These are phyloP conservation scores for Camellia sinensis DNA, from an alignment of 148 eudicot genomes.

Conservation along the genomic window DNA sequence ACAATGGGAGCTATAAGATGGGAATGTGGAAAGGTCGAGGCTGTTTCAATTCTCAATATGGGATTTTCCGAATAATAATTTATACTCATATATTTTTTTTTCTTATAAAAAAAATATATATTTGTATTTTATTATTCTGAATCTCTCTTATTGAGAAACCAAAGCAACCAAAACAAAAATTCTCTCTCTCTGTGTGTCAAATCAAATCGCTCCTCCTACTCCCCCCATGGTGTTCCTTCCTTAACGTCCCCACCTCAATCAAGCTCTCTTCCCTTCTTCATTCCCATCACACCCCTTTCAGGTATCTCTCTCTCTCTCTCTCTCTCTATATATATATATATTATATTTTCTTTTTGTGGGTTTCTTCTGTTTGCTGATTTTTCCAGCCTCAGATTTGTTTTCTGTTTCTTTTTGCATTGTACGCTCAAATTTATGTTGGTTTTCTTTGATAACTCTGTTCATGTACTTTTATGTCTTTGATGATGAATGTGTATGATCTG, in stretches of 20 bases:
- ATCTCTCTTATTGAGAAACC: constrained; percentile 5
- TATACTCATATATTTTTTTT: not conserved
- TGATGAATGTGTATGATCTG: not conserved
- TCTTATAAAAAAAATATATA: not conserved
- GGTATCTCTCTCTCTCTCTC: not conserved
- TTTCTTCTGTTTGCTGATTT: not conserved
- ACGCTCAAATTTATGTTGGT: not conserved
- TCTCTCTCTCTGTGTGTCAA: not conserved
- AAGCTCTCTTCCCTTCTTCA: not conserved
- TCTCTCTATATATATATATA: not conserved
- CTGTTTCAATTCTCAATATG: not conserved
- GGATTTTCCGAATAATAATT: constrained; percentile 1
- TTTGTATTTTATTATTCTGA: not conserved
- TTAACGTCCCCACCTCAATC: not conserved
- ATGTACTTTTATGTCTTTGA: not conserved
- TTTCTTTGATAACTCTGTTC: not conserved
- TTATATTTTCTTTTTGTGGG: not conserved
- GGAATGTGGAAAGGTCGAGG: not conserved
- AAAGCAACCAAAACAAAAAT: not conserved
- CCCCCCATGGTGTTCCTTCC: constrained; percentile 11
- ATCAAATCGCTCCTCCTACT: not conserved
- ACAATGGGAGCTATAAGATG: not conserved
- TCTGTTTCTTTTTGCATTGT: not conserved
- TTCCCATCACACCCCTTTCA: not conserved
- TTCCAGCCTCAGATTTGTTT: not conserved